These are phyloP conservation scores for Neurospora tetrasperma DNA, from an alignment of 495 filamentous ascomycete genomes.

Conservation along the genomic window DNA sequence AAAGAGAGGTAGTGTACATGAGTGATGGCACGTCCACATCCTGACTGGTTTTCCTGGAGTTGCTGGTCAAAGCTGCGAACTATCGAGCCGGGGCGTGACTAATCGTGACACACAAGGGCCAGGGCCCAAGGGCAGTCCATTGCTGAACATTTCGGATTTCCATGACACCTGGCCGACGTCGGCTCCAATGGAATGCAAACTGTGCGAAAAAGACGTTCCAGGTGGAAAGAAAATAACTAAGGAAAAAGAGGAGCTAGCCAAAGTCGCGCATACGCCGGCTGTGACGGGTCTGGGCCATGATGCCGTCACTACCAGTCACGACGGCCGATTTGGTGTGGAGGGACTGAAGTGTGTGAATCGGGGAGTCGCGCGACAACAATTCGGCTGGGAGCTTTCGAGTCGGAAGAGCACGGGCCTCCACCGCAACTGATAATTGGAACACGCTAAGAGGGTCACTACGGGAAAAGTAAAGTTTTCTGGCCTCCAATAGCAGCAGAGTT, in stretches of 20 bases:
- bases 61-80: not conserved
- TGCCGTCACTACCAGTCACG: not conserved
- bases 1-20: not conserved
- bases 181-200: not conserved
- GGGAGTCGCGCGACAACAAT: not conserved
- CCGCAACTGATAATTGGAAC: not conserved
- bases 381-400: not conserved
- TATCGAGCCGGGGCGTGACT: not conserved
- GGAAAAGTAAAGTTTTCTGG: not conserved
- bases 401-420: not conserved
- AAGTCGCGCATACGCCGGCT: not conserved
- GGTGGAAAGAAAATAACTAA: not conserved
- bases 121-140: not conserved
- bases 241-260: not conserved
- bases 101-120: not conserved
- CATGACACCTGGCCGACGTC: not conserved
- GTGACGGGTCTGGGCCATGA: not conserved
- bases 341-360: not conserved
- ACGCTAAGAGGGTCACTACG: not conserved
- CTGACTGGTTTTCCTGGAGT: not conserved
- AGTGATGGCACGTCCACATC: not conserved
- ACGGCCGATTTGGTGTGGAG: not conserved
- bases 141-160: not conserved
- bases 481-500: too few relatives aligned
- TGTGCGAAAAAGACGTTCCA: not conserved